Evolutionary conservation across 805 yeast genomes (phyloP).

Genomic region (Candida silvicultrix): DNA sequence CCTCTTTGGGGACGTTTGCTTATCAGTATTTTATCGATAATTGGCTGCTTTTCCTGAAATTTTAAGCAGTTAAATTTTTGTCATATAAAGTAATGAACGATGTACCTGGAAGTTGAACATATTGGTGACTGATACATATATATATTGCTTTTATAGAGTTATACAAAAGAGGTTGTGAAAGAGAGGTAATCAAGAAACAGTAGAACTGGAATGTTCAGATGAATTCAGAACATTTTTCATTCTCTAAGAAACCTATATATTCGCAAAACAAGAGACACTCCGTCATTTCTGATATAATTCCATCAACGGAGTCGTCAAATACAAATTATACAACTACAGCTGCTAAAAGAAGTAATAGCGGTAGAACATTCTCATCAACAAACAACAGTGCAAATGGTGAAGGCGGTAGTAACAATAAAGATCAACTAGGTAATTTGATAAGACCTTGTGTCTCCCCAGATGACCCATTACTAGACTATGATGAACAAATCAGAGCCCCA

Average conservation of each 20-base stretch:
- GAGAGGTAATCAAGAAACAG: background rate
- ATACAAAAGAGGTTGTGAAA: too few species aligned
- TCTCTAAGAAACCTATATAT: slow-evolving; percentile 21
- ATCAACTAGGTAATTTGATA: background rate
- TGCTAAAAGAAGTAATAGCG: background rate
- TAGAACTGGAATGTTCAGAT: slow-evolving; percentile 1
- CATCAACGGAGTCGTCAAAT: background rate
- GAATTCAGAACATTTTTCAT: slow-evolving; percentile 17
- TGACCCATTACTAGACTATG: slow-evolving; percentile 21
- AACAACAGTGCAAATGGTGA: background rate
- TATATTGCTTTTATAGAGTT: too few species aligned
- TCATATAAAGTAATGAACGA: background rate
- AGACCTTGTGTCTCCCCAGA: slow-evolving; percentile 12
- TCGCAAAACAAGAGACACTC: slow-evolving; percentile 10
- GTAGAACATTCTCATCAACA: slow-evolving; percentile 3
- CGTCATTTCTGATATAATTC: slow-evolving; percentile 19
- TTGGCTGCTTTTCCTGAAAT: slow-evolving; percentile 1
- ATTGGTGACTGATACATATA: too few species aligned
- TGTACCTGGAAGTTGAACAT: too few species aligned
- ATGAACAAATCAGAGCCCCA: slow-evolving; percentile 24
- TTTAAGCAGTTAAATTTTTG: background rate
- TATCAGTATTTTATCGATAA: slow-evolving; percentile 5
- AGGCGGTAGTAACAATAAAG: too few species aligned
- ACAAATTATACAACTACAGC: background rate
- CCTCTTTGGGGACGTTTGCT: slow-evolving; percentile 6